phyloP scores from a whole-genome alignment of 345 rosid genomes.

The Eucalyptus fibrosa region DNA sequence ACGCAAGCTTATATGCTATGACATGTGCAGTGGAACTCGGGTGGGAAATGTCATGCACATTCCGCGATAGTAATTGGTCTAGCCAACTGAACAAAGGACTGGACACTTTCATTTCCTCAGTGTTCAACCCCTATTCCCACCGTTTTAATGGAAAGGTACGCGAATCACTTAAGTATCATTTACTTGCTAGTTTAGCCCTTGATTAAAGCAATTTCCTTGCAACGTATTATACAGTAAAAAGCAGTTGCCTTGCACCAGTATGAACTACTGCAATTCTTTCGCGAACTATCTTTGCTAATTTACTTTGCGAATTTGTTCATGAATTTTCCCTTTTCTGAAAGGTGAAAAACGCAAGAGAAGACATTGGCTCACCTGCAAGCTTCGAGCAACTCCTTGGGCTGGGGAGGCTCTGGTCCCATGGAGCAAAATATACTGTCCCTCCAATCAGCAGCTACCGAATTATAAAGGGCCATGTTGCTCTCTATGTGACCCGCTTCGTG shows the following conservation, averaged over 20 bases:
- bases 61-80: neutral
- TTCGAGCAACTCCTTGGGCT: neutral
- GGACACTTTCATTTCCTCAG: neutral
- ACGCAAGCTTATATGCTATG: neutral
- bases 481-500: neutral
- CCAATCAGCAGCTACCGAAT: slow-evolving; percentile 13
- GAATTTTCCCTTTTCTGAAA: neutral
- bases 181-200: neutral
- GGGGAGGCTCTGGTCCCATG: slow-evolving; percentile 14
- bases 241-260: neutral
- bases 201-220: neutral
- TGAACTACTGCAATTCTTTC: neutral
- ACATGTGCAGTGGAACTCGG: neutral
- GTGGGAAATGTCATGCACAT: neutral
- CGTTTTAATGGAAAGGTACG: accelerated
- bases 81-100: accelerated
- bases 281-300: neutral
- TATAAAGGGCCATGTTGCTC: neutral
- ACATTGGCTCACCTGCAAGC: neutral
- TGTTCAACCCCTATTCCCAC: neutral
- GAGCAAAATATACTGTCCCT: slow-evolving; percentile 10
- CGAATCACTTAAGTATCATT: accelerated
- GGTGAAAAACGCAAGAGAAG: accelerated
- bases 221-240: neutral
- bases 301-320: neutral